phyloP scores from a whole-genome alignment of 2,329 filamentous ascomycete genomes.

The Phialocephala subalpina region DNA sequence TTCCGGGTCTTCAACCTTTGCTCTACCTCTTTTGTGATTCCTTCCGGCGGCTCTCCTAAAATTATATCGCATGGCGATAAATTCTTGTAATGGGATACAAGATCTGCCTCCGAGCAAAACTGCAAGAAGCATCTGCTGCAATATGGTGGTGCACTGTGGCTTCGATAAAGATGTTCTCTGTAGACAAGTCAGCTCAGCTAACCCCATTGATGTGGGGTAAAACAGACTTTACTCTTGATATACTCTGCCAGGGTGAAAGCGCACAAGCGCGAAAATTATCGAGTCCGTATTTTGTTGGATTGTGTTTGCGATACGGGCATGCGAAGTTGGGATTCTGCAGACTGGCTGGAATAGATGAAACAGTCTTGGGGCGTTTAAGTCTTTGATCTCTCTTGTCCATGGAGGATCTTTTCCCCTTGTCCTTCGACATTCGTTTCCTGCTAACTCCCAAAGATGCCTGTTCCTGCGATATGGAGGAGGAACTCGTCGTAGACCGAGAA shows the following conservation, averaged over 20 bases:
- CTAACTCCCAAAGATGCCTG: not conserved
- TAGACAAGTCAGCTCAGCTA: not conserved
- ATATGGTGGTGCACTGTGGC: constrained; percentile 24
- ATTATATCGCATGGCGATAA: too few relatives aligned
- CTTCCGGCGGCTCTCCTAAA: constrained; percentile 1
- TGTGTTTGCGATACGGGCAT: constrained; percentile 32
- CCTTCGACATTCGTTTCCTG: not conserved
- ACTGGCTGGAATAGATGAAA: too few relatives aligned
- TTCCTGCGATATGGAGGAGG: not conserved
- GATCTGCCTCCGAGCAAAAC: constrained; percentile 23
- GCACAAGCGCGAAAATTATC: constrained; percentile 22
- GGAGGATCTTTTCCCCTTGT: too few relatives aligned
- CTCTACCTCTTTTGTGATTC: constrained; percentile 25
- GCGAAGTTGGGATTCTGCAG: constrained; percentile 17
- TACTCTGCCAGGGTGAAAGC: constrained; percentile 16
- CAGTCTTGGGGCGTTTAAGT: too few relatives aligned
- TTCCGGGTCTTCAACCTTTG: constrained; percentile 26
- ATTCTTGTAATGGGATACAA: too few relatives aligned
- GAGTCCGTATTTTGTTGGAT: constrained; percentile 26
- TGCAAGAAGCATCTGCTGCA: constrained; percentile 29
- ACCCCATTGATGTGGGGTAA: too few relatives aligned
- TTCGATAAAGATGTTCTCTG: constrained; percentile 29
- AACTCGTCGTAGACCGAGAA: too few relatives aligned
- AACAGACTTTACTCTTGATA: constrained; percentile 29
- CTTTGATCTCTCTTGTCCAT: too few relatives aligned